phyloP scores from a whole-genome alignment of 306 rosid genomes.

The Adenanthera pavonina region DNA sequence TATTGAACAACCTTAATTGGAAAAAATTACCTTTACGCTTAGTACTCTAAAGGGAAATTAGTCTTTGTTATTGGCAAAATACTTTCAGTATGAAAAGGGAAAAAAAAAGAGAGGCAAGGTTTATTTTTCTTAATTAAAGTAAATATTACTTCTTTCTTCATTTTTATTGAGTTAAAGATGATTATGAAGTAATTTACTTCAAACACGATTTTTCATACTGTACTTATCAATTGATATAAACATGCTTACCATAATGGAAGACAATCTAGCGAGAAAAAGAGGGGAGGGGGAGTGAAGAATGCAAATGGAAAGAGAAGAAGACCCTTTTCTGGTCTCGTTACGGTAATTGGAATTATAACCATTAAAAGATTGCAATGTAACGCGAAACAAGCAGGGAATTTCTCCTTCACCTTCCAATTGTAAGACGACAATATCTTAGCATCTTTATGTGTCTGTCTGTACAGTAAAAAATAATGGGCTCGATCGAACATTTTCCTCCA shows the following conservation, averaged over 20 bases:
- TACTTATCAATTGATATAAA: neutral
- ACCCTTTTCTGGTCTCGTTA: neutral
- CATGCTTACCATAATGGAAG: neutral
- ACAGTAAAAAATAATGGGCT: slow-evolving; percentile 42
- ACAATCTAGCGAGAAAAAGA: too few relatives aligned
- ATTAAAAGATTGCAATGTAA: slow-evolving; percentile 10
- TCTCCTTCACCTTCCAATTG: slow-evolving; percentile 16
- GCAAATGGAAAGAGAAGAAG: neutral
- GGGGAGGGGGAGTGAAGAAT: neutral
- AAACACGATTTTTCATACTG: neutral
- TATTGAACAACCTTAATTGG: too few relatives aligned
- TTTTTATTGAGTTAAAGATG: neutral
- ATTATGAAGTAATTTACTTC: neutral
- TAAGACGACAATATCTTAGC: slow-evolving; percentile 31
- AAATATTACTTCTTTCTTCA: neutral
- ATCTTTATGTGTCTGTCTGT: slow-evolving; percentile 49
- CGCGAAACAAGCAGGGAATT: slow-evolving; percentile 23
- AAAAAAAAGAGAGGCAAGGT: too few relatives aligned
- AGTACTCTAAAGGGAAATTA: too few relatives aligned
- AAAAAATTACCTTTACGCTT: too few relatives aligned
- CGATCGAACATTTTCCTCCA: slow-evolving; percentile 39
- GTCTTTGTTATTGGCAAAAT: too few relatives aligned
- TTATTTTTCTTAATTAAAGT: neutral
- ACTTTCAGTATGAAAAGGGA: too few relatives aligned
- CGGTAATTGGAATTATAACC: neutral